These are phyloP conservation scores for Leccinum fibrillosum DNA, from an alignment of 768 basidiomycete genomes.

Conservation along the genomic window DNA sequence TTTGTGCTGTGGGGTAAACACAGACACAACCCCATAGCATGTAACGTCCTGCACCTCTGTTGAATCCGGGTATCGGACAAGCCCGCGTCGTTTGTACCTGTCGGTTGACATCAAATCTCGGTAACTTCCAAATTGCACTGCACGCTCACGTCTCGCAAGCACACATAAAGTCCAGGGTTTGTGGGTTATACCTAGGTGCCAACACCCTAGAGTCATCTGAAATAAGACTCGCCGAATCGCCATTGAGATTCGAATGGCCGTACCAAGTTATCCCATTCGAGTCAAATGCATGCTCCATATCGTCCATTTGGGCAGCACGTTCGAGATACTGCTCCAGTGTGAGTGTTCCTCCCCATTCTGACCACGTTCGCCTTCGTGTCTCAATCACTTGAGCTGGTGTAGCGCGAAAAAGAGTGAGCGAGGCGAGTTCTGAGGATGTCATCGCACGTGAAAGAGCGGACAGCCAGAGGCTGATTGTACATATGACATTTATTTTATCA, in stretches of 20 bases:
- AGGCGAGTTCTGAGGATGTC: slow-evolving; percentile 14
- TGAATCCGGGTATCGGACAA: slow-evolving; percentile 26
- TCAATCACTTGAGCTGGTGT: slow-evolving; percentile 43
- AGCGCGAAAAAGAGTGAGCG: slow-evolving; percentile 45
- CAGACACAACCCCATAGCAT: slow-evolving; percentile 54
- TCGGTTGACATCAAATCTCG: not conserved
- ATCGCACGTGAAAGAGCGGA: slow-evolving; percentile 1
- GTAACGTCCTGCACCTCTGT: slow-evolving; percentile 30
- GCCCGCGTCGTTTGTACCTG: slow-evolving; percentile 36
- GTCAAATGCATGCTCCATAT: slow-evolving; percentile 41
- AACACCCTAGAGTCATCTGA: slow-evolving; percentile 47
- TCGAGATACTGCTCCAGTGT: slow-evolving; percentile 33
- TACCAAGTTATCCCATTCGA: slow-evolving; percentile 53
- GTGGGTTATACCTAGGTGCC: slow-evolving; percentile 47
- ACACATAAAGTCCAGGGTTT: slow-evolving; percentile 52
- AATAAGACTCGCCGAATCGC: not conserved
- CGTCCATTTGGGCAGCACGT: slow-evolving; percentile 39
- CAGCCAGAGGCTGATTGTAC: not conserved
- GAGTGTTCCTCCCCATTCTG: slow-evolving; percentile 44
- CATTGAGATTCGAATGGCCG: not conserved
- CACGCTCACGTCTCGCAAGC: slow-evolving; percentile 59
- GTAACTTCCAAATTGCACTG: not conserved
- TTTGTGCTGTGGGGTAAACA: slow-evolving; percentile 50
- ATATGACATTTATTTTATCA: not conserved
- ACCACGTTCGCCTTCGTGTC: slow-evolving; percentile 37